Evolutionary conservation across 2,329 filamentous ascomycete species (phyloP).

Genomic region (Colletotrichum tofieldiae): DNA sequence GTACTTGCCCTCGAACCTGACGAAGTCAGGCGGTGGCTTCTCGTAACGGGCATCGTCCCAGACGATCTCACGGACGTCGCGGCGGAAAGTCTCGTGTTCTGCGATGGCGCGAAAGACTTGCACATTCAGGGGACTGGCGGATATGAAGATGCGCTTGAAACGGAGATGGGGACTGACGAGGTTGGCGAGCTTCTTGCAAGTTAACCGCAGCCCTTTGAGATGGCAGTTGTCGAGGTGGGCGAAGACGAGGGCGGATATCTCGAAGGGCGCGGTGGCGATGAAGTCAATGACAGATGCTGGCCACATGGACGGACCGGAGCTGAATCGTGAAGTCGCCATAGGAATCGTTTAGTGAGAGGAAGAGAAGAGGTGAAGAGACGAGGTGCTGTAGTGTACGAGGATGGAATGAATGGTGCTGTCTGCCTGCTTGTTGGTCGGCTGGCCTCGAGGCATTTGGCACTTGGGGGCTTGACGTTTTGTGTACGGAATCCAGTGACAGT

Average conservation of each 20-base stretch:
- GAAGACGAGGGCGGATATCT: background rate
- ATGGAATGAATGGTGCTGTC: background rate
- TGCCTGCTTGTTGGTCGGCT: background rate
- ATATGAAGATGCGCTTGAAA: constrained; percentile 55
- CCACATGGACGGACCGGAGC: background rate
- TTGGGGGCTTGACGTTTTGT: background rate
- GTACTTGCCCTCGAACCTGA: background rate
- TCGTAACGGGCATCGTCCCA: constrained; percentile 53
- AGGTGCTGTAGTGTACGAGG: background rate
- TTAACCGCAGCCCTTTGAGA: constrained; percentile 26
- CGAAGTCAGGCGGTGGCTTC: background rate
- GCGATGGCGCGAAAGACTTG: constrained; percentile 55
- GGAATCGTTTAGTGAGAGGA: background rate
- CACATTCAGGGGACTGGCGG: constrained; percentile 57
- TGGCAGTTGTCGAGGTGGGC: constrained; percentile 7
- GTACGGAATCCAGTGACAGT: too few species aligned
- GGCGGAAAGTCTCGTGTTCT: constrained; percentile 52
- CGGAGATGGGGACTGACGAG: background rate
- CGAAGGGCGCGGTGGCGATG: background rate
- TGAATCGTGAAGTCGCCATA: background rate
- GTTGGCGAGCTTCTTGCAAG: constrained; percentile 7
- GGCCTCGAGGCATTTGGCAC: background rate
- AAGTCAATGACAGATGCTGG: background rate
- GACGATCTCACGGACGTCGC: constrained; percentile 55
- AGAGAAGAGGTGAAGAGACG: background rate